Conservation (phyloP, 345 rosid species). For the Cardamine resedifolia region DNA sequence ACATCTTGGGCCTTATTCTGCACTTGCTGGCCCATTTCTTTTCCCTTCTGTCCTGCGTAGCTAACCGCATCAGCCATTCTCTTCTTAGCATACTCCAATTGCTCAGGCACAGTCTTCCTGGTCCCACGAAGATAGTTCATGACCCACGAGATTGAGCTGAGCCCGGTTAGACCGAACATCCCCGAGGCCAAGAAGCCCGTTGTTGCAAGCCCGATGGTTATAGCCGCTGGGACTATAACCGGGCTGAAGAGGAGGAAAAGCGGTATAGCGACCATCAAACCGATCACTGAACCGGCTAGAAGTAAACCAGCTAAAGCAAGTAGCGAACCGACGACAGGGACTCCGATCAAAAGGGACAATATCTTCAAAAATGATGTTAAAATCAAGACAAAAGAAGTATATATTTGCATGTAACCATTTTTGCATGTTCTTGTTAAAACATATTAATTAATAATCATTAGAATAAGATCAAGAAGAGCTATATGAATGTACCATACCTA, state of each 20-base stretch:
- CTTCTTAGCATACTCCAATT: constrained; percentile 45
- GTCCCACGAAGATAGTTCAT: constrained; percentile 38
- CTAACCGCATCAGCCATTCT: constrained; percentile 47
- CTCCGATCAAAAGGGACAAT: constrained; percentile 42
- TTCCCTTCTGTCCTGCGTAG: constrained; percentile 49
- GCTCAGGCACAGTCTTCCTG: constrained; percentile 37
- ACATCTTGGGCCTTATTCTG: constrained; percentile 44
- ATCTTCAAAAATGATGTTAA: constrained; percentile 10
- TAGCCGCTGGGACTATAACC: constrained; percentile 58
- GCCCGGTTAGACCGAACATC: constrained; percentile 50
- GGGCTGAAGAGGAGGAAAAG: constrained; percentile 59
- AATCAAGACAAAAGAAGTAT: background rate
- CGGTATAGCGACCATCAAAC: constrained; percentile 43
- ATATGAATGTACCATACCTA: background rate
- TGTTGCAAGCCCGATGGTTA: constrained; percentile 45
- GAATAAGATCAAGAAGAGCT: background rate
- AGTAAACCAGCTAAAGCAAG: constrained; percentile 51
- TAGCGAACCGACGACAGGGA: constrained; percentile 47
- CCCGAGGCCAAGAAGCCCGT: constrained; percentile 48
- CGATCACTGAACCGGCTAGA: constrained; percentile 45
- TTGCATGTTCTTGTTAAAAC: background rate
- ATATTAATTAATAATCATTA: background rate
- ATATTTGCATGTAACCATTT: background rate
- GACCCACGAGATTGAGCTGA: constrained; percentile 54
- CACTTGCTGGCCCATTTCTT: constrained; percentile 50